Conservation (phyloP, 495 filamentous ascomycete genomes). For the Penicillium dipodomyicola region DNA sequence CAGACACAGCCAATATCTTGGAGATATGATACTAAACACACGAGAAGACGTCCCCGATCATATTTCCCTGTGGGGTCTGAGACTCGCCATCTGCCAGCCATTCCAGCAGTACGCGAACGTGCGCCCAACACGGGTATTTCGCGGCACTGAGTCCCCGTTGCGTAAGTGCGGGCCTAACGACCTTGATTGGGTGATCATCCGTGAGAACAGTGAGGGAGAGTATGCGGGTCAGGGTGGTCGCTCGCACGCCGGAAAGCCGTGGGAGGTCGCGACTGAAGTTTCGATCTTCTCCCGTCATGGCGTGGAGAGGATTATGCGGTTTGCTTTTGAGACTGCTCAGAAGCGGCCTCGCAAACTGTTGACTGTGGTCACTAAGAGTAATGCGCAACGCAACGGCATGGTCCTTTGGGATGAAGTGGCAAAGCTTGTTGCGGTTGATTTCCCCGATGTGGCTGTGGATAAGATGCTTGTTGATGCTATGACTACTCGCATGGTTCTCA, state of each 20-base stretch:
- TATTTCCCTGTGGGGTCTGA: conserved; percentile 55
- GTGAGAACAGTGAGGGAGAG: conserved; percentile 59
- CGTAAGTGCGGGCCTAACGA: conserved; percentile 39
- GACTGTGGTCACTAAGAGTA: conserved; percentile 60
- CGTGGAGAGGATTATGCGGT: conserved; percentile 55
- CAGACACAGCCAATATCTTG: background rate
- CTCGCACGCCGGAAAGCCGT: conserved; percentile 48
- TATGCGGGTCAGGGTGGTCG: conserved; percentile 57
- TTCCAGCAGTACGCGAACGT: conserved; percentile 58
- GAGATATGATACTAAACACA: conserved; percentile 12
- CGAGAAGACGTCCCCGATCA: conserved; percentile 54
- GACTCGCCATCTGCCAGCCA: conserved; percentile 54
- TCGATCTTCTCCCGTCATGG: conserved; percentile 55
- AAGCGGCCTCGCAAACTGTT: conserved; percentile 47
- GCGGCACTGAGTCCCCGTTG: conserved; percentile 50
- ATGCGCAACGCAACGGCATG: conserved; percentile 58
- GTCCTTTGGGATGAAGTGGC: conserved; percentile 58
- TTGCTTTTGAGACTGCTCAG: conserved; percentile 53
- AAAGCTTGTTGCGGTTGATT: conserved; percentile 43
- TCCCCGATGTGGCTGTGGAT: conserved; percentile 52
- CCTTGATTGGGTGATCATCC: conserved; percentile 57
- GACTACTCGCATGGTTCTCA: conserved; percentile 56
- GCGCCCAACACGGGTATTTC: conserved; percentile 50
- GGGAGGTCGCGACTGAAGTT: conserved; percentile 54
- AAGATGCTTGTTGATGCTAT: conserved; percentile 63